Evolutionary conservation across 148 eudicot species (phyloP), one percentile per base, ranked within the genome.

Genomic region (Chenopodium formosanum): DNA sequence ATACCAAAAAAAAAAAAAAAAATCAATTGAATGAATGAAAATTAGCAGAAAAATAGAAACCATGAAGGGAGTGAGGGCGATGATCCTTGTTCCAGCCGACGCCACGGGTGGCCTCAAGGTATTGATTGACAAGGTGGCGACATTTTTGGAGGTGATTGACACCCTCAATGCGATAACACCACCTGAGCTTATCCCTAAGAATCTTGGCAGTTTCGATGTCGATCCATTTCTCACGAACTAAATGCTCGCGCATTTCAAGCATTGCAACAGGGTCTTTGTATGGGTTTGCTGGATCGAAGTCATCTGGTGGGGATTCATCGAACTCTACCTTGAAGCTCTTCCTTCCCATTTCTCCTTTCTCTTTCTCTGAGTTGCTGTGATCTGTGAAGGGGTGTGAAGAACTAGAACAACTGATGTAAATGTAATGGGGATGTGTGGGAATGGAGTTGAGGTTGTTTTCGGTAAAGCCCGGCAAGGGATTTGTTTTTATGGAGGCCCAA

Each of bases 231-330:
- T 95, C 96, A 44, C 98, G 70, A 7, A 95, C 98, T 5, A 95
- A 40, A 46, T 95, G 93, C 83, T 93, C 98, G 31, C 98, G 81
- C 97, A 95, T 95, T 88, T 95, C 98, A 8, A 95, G 89, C 93
- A 90, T 89, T 60, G 98, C 98, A 10, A 95, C 98, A 25, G 98
- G 97, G 82, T 95, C 98, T 91, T 93, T 92, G 91, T 95, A 95
- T 58, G 98, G 98, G 56, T 89, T 71, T 65, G 79, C 92, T 78
- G 97, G 96, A 83, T 95, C 98, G 91, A 93, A 95, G 76, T 94
- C 93, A 48, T 93, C 98, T 32, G 98, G 97, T 0, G 97, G 89
- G 4, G 87, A 87, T n/a, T 95, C 98, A 65, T 95, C 92, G 86
- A 95, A 89, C 75, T 76, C 89, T 4, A 85, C 91, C 58, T 84